Evolutionary conservation across 176 grass and related monocot genomes (phyloP), one percentile per base, ranked within the genome.

Genomic region (Raddia distichophylla): DNA sequence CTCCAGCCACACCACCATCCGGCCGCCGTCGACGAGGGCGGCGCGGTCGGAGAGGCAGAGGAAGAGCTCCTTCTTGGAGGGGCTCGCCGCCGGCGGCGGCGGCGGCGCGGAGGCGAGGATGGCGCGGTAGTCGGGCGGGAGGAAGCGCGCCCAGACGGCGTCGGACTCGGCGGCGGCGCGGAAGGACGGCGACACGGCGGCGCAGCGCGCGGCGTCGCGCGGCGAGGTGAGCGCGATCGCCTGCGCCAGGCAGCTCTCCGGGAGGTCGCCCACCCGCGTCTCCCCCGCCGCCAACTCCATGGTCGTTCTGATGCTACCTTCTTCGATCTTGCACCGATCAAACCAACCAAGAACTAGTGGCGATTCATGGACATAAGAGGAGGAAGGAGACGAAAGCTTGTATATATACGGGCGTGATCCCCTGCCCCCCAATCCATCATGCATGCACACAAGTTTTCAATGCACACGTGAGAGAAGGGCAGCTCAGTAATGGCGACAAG

Each of bases 161-260:
- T 89, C 79, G 7, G 86, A 84, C 52, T 53, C 83, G 3, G 86
- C 86, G 46, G 79, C 86, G 37, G 83, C 69, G 56, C 63, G 69
- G 86, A 86, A 88, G 60, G 67, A 45, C 19, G 82, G 73, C 3
- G 85, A 87, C 0, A 91, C 86, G 20, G 86, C 72, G 14, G 89
- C 77, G 60, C 33, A 67, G 66, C 77, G 34, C 65, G 51, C 62
- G 2, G 89, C 76, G 71, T 87, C 77, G 49, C 77, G 85, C 45
- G 85, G 85, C 14, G 86, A 74, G 46, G 89, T 91, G 14, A 82
- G 74, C 66, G 89, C 79, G 44, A 91, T 76, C 7, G 67, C 85
- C n/a, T 78, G 78, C 50, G 82, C 76, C 85, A 91, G 47, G 73
- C 85, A 88, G 15, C 4, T 67, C 82, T 82, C 82, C 35, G 89